Evolutionary conservation across 371 early-diverging fungal genomes (phyloP).

Genomic region (Mucor saturninus): DNA sequence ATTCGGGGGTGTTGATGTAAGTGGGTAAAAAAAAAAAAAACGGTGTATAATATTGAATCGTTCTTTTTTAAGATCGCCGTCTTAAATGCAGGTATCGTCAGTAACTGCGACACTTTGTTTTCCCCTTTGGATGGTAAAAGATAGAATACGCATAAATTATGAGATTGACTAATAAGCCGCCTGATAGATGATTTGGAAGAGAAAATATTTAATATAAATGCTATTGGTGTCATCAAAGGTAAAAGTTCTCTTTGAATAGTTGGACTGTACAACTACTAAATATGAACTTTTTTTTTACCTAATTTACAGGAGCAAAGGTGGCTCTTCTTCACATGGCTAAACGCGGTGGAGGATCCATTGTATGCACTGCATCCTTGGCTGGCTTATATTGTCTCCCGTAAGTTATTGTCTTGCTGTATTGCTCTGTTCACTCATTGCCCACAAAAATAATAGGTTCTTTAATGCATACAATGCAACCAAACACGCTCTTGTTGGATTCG

Average conservation of each 20-base stretch:
- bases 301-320: slow-evolving; percentile 31
- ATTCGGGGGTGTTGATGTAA: slow-evolving; percentile 67
- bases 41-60: not conserved
- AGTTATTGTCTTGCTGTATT: not conserved
- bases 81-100: slow-evolving; percentile 65
- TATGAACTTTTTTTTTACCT: too few species aligned
- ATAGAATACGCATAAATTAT: not conserved
- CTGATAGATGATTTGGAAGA: slow-evolving; percentile 28
- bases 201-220: slow-evolving; percentile 67
- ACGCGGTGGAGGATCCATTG: slow-evolving; percentile 53
- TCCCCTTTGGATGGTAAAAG: slow-evolving; percentile 27
- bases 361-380: slow-evolving; percentile 44
- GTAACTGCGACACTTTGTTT: slow-evolving; percentile 33
- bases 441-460: not conserved
- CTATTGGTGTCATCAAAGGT: slow-evolving; percentile 65
- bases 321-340: slow-evolving; percentile 44
- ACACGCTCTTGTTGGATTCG: slow-evolving; percentile 90
- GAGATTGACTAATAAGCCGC: not conserved
- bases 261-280: too few species aligned
- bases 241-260: not conserved
- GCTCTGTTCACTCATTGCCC: not conserved
- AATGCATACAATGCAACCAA: slow-evolving; percentile 85
- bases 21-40: slow-evolving; percentile 15
- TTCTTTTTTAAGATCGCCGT: slow-evolving; percentile 15
- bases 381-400: slow-evolving; percentile 28